Base-by-base conservation (phyloP, 2,329 filamentous ascomycete species). In the Hypomyces perniciosus region DNA sequence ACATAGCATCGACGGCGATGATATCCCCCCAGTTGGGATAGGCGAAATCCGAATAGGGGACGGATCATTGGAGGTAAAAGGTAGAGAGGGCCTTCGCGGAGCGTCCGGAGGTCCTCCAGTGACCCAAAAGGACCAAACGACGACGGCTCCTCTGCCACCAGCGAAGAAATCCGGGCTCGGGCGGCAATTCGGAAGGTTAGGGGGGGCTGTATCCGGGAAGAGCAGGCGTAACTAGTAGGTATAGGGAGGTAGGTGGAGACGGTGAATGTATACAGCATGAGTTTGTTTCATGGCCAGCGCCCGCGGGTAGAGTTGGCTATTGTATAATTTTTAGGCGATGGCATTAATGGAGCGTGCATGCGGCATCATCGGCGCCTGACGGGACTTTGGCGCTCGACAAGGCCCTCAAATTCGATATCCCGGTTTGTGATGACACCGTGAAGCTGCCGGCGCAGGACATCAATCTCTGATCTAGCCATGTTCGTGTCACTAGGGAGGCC, bases 351-450 rank as follows among this genome's bases (percentile, higher is more conserved):
- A 20, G 26, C 10, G 28, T 27, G 13, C 27, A 12, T 8, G 13
- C 28, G 39, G 34, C 44, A 61, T 62, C 60, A 65, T 30, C 60
- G 60, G 48, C 64, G 59, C 55, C 73, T 77, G 51, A 71, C 68
- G 2, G 80, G 80, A 48, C 78, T 82, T 62, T 81, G 79, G 38
- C 75, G 72, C 59, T 83, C 81, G 2, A 89, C 81, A 43, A 93
- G 65, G 2, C 76, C 79, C 63, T 92, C 89, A 63, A 95, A 95
- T 49, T 89, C 74, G 30, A 72, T 76, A 64, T 96, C 89, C 48
- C 90, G 78, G 58, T 77, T 75, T 56, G 75, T 74, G 29, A 77
- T 83, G 46, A 89, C 68, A 8, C 71, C 69, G 37, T 77, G 74
- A 42, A 95, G 71, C 61, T 90, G 81, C 2, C 72, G 70, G 53